Percentiles rank a stretch among this genome's conserved stretches.
Conservation (phyloP, 495 filamentous ascomycete species). For the Parachaetomium inaequale region DNA sequence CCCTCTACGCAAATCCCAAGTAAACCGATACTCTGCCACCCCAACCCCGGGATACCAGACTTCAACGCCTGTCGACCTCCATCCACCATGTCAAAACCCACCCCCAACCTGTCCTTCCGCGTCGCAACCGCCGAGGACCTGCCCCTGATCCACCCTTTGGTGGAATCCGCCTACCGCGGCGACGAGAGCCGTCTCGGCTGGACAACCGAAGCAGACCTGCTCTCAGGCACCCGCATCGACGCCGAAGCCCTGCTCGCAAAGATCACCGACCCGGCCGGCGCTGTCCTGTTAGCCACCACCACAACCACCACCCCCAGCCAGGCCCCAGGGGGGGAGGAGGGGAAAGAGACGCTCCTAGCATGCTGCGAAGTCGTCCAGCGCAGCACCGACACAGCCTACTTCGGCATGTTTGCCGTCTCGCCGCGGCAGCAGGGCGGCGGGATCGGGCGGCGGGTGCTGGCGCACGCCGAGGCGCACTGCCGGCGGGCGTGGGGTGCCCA, state of each 20-base stretch:
- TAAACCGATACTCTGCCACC: not conserved
- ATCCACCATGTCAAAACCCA: not conserved
- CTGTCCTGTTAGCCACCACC: constrained; percentile 36
- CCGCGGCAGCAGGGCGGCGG: constrained; percentile 37
- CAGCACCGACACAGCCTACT: constrained; percentile 27
- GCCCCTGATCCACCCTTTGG: constrained; percentile 23
- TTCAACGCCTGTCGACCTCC: not conserved
- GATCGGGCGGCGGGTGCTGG: constrained; percentile 39
- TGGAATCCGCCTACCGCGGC: constrained; percentile 44
- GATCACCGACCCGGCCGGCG: constrained; percentile 39
- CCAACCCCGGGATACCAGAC: not conserved
- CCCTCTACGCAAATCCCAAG: not conserved
- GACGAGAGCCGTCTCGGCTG: constrained; percentile 38
- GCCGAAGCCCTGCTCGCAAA: constrained; percentile 32
- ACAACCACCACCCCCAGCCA: not conserved
- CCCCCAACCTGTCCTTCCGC: constrained; percentile 10
- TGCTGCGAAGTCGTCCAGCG: constrained; percentile 34
- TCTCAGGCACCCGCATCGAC: constrained; percentile 32
- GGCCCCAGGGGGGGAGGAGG: not conserved
- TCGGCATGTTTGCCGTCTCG: constrained; percentile 45
- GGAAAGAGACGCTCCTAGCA: constrained; percentile 23
- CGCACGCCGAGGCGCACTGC: constrained; percentile 41
- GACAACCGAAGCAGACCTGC: constrained; percentile 39
- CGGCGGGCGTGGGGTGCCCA: constrained; percentile 30
- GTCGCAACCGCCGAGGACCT: constrained; percentile 7